phyloP scores from a whole-genome alignment of 2,329 filamentous ascomycete species.

The Monilinia laxa region DNA sequence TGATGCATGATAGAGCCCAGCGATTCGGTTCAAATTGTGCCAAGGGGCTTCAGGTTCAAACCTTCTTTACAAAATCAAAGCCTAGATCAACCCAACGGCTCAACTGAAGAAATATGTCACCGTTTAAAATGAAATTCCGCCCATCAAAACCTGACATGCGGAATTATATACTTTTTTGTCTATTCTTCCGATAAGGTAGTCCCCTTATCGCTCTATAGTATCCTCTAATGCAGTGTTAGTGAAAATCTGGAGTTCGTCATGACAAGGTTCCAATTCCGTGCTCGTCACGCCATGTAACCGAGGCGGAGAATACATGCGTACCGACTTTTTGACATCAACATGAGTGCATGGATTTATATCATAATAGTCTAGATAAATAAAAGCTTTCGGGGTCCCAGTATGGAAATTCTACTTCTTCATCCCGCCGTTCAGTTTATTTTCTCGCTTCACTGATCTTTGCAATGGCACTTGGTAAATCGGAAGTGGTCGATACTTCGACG shows the following conservation, averaged over 20 bases:
- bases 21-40: background rate
- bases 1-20: background rate
- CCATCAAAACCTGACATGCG: background rate
- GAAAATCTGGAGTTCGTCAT: slow-evolving; percentile 13
- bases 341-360: background rate
- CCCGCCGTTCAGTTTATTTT: background rate
- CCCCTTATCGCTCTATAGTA: background rate
- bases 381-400: background rate
- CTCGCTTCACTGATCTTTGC: background rate
- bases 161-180: background rate
- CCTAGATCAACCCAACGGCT: background rate
- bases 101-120: background rate
- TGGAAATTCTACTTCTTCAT: background rate
- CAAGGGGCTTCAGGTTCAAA: background rate
- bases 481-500: slow-evolving; percentile 6
- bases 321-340: background rate
- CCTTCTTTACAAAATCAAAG: background rate
- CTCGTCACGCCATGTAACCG: slow-evolving; percentile 21
- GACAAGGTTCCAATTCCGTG: slow-evolving; percentile 21
- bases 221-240: background rate
- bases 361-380: background rate
- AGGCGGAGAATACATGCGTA: background rate
- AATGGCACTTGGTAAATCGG: slow-evolving; percentile 23
- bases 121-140: too few species aligned
- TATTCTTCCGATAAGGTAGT: background rate